Evolutionary conservation across 495 filamentous ascomycete genomes (phyloP).

Genomic region (Xylaria nigripes): DNA sequence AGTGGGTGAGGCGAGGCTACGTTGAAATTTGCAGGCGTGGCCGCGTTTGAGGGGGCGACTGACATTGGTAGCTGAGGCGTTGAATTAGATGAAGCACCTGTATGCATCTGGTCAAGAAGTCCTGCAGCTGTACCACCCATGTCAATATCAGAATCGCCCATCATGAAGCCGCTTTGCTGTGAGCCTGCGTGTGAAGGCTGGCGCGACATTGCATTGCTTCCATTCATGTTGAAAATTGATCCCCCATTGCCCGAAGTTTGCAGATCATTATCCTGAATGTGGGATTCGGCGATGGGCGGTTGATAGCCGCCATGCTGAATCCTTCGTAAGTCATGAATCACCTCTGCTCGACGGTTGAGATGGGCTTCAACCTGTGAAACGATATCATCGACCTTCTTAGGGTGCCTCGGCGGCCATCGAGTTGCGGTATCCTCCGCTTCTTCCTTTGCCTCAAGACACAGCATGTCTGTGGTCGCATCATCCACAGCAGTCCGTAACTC

Average conservation of each 20-base stretch:
- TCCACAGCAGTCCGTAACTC: constrained; percentile 49
- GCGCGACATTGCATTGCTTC: constrained; percentile 30
- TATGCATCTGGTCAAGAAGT: constrained; percentile 56
- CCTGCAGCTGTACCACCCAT: constrained; percentile 57
- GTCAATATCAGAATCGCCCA: constrained; percentile 53
- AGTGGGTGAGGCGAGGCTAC: constrained; percentile 27
- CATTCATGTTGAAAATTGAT: constrained; percentile 9
- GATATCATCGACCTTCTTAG: constrained; percentile 53
- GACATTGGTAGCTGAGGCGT: constrained; percentile 39
- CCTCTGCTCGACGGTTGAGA: constrained; percentile 47
- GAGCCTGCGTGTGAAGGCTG: constrained; percentile 41
- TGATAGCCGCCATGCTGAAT: constrained; percentile 64
- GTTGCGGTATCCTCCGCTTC: constrained; percentile 43
- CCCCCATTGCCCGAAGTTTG: constrained; percentile 18
- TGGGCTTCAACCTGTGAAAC: constrained; percentile 49
- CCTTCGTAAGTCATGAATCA: constrained; percentile 55
- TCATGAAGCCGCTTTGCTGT: constrained; percentile 43
- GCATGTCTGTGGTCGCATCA: constrained; percentile 50
- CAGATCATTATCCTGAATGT: constrained; percentile 8
- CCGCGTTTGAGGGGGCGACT: constrained; percentile 34
- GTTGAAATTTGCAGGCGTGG: constrained; percentile 38
- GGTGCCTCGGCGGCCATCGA: constrained; percentile 37
- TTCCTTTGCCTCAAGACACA: constrained; percentile 56
- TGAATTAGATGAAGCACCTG: constrained; percentile 45
- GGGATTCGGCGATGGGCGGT: constrained; percentile 42